Evolutionary conservation across 768 basidiomycete species (phyloP).

Genomic region (Russula compacta): DNA sequence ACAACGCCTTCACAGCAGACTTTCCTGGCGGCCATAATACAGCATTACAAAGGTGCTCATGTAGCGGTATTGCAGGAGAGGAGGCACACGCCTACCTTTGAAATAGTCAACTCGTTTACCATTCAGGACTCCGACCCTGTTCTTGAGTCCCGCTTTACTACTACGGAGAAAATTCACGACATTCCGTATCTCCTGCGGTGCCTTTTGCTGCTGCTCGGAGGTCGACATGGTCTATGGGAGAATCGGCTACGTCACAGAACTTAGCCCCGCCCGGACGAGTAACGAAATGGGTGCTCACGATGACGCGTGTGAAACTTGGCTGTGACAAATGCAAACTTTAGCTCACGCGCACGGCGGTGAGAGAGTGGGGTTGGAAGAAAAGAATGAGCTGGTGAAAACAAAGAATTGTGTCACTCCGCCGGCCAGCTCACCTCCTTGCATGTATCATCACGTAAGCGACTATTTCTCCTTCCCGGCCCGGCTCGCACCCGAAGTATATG

Average conservation of each 20-base stretch:
- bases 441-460: background rate
- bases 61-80: background rate
- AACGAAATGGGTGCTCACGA: constrained; percentile 2
- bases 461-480: background rate
- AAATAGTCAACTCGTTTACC: constrained; percentile 97
- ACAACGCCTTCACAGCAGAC: constrained; percentile 84
- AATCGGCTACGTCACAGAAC: background rate
- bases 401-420: background rate
- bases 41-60: constrained; percentile 3
- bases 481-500: background rate
- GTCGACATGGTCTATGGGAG: constrained; percentile 27
- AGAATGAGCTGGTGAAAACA: constrained; percentile 3
- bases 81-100: constrained; percentile 58
- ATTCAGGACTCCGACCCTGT: constrained; percentile 80
- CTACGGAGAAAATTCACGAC: constrained; percentile 84
- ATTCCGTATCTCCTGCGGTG: constrained; percentile 69
- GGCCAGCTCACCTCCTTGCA: background rate
- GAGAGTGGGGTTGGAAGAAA: background rate
- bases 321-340: background rate
- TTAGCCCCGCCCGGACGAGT: background rate
- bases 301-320: background rate
- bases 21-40: constrained; percentile 49
- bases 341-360: constrained; percentile 8
- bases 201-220: constrained; percentile 68
- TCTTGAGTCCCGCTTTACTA: constrained; percentile 80